A percentile compares a stretch with the other conserved stretches of the same genome.
Conservation (phyloP, 352 stramenopile genomes). For the Phytopythium helicoides region DNA sequence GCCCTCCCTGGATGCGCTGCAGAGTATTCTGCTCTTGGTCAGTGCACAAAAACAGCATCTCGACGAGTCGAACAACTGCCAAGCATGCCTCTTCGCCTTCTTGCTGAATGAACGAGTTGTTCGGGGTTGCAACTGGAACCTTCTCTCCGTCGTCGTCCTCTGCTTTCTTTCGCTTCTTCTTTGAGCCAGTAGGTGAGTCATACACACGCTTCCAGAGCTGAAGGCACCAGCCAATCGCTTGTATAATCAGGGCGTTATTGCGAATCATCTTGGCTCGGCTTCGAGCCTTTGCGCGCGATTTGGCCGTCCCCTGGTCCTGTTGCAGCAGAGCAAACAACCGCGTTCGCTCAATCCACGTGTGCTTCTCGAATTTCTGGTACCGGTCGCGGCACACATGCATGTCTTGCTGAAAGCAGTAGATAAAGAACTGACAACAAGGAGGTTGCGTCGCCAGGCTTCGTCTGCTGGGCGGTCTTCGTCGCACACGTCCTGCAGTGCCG, state of each 20-base stretch:
- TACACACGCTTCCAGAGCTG: slow-evolving; percentile 71
- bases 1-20: slow-evolving; percentile 59
- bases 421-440: slow-evolving; percentile 83
- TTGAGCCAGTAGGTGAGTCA: slow-evolving; percentile 22
- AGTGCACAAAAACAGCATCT: slow-evolving; percentile 78
- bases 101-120: slow-evolving; percentile 23
- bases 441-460: slow-evolving; percentile 58
- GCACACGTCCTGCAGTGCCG: slow-evolving; percentile 56
- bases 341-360: slow-evolving; percentile 57
- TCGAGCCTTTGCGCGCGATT: slow-evolving; percentile 28
- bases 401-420: slow-evolving; percentile 80
- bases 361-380: slow-evolving; percentile 43
- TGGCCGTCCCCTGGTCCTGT: slow-evolving; percentile 34
- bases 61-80: slow-evolving; percentile 61
- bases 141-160: slow-evolving; percentile 1
- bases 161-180: slow-evolving; percentile 21
- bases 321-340: slow-evolving; percentile 61
- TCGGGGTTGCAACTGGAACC: not conserved
- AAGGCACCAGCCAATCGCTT: slow-evolving; percentile 47
- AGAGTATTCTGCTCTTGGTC: slow-evolving; percentile 74
- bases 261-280: slow-evolving; percentile 37
- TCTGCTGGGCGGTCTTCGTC: slow-evolving; percentile 34
- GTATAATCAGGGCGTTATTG: slow-evolving; percentile 68
- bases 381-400: slow-evolving; percentile 47
- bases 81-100: slow-evolving; percentile 67